phyloP scores from a whole-genome alignment of 371 early-diverging fungal genomes.

The Coemansia sp. region DNA sequence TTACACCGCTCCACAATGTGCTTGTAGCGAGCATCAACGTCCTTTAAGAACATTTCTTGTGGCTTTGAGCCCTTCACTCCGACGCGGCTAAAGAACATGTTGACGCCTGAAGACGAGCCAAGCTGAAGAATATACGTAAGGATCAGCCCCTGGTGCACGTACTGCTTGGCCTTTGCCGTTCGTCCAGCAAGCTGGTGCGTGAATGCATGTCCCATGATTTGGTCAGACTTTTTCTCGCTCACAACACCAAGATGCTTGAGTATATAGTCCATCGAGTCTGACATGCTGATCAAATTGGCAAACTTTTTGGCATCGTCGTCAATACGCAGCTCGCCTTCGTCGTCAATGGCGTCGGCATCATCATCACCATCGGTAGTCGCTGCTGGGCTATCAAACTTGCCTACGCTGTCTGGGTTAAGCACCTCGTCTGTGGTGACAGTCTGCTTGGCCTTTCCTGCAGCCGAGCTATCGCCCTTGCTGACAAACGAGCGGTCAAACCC shows the following conservation, averaged over 20 bases:
- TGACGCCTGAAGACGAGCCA: constrained; percentile 73
- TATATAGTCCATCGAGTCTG: constrained; percentile 67
- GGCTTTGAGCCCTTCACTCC: constrained; percentile 53
- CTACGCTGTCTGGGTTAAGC: constrained; percentile 63
- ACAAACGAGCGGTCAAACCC: constrained; percentile 57
- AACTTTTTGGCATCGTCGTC: constrained; percentile 65
- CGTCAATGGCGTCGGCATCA: constrained; percentile 60
- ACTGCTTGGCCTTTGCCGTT: constrained; percentile 64
- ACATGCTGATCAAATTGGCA: constrained; percentile 63
- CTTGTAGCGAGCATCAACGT: constrained; percentile 77
- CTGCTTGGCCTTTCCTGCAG: constrained; percentile 14
- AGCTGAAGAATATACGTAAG: constrained; percentile 75
- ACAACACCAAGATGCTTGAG: constrained; percentile 67
- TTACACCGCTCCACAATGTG: constrained; percentile 77
- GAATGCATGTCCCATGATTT: constrained; percentile 87
- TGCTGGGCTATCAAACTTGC: constrained; percentile 44
- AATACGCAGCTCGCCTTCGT: constrained; percentile 58
- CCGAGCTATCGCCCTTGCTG: constrained; percentile 24
- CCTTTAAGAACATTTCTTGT: constrained; percentile 74
- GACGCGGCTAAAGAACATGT: constrained; percentile 75
- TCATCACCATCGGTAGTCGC: constrained; percentile 41
- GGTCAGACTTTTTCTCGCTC: constrained; percentile 69
- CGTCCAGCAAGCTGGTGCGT: constrained; percentile 72
- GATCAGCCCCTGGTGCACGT: constrained; percentile 77
- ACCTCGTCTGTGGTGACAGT: constrained; percentile 63